Evolutionary conservation across 2,329 filamentous ascomycete genomes (phyloP).

Genomic region (Cytospora schulzeri): DNA sequence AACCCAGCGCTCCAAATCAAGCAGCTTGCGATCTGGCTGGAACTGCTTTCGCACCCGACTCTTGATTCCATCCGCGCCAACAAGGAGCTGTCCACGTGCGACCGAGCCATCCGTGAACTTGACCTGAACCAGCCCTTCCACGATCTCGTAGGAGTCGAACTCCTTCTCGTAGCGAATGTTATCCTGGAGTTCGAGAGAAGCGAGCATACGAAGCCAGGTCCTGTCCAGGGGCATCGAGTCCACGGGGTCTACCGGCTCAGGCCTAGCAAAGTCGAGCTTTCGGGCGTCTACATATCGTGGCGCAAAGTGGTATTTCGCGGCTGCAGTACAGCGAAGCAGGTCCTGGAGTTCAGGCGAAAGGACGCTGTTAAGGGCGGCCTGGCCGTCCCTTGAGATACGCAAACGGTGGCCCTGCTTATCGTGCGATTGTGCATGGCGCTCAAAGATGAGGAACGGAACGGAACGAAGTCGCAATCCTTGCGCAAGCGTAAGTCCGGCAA

Average conservation of each 20-base stretch:
- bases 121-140: conserved; percentile 29
- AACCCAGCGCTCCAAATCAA: conserved; percentile 37
- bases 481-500: conserved; percentile 45
- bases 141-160: conserved; percentile 33
- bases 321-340: conserved; percentile 31
- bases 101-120: conserved; percentile 35
- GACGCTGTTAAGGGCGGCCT: conserved; percentile 32
- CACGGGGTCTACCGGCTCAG: conserved; percentile 25
- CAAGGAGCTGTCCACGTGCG: conserved; percentile 32
- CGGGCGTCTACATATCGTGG: conserved; percentile 35
- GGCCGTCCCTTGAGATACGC: conserved; percentile 34
- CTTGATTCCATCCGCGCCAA: conserved; percentile 38
- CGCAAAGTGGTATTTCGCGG: conserved; percentile 29
- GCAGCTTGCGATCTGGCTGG: conserved; percentile 35
- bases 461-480: conserved; percentile 36
- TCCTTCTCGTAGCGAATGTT: conserved; percentile 37
- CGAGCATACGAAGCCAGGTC: conserved; percentile 36
- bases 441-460: conserved; percentile 36
- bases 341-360: conserved; percentile 32
- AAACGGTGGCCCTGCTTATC: conserved; percentile 36
- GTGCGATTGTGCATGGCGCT: conserved; percentile 32
- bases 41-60: conserved; percentile 37
- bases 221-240: conserved; percentile 35
- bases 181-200: conserved; percentile 33
- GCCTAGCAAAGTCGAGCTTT: conserved; percentile 31